Evolutionary conservation across 352 stramenopile genomes (phyloP).

Genomic region (Pythium periplocum): DNA sequence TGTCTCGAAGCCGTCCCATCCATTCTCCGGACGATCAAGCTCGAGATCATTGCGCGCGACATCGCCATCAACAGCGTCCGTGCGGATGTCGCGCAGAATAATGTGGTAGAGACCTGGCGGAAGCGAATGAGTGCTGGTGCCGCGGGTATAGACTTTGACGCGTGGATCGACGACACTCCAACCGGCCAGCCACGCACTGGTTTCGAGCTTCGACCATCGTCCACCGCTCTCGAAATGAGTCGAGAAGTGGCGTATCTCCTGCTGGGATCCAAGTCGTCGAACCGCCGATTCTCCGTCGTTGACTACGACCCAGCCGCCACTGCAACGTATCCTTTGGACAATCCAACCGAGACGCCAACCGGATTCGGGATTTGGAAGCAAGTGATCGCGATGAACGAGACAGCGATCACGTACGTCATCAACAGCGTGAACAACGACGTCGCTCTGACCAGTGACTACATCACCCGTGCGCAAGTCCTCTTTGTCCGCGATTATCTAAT

Average conservation of each 20-base stretch:
- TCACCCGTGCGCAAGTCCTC: slow-evolving; percentile 53
- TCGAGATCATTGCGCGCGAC: slow-evolving; percentile 43
- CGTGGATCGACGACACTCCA: slow-evolving; percentile 57
- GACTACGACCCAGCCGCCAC: slow-evolving; percentile 38
- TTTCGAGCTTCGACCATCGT: slow-evolving; percentile 53
- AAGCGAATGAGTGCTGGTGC: slow-evolving; percentile 17
- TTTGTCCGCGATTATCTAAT: slow-evolving; percentile 57
- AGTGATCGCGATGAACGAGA: slow-evolving; percentile 58
- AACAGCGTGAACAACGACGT: slow-evolving; percentile 65
- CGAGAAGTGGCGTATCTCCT: slow-evolving; percentile 47
- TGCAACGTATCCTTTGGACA: slow-evolving; percentile 20
- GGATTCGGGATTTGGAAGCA: slow-evolving; percentile 79
- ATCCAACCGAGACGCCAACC: slow-evolving; percentile 26
- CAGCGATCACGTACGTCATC: slow-evolving; percentile 45
- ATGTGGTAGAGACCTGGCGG: slow-evolving; percentile 47
- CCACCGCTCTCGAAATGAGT: slow-evolving; percentile 37
- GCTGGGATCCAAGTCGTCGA: slow-evolving; percentile 42
- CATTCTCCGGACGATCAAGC: slow-evolving; percentile 56
- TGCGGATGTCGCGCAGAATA: slow-evolving; percentile 35
- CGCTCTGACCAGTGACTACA: slow-evolving; percentile 30
- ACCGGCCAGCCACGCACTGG: slow-evolving; percentile 37
- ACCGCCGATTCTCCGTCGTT: slow-evolving; percentile 62
- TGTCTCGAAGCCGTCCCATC: slow-evolving; percentile 61
- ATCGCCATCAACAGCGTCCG: slow-evolving; percentile 32
- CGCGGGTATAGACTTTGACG: slow-evolving; percentile 43